phyloP scores from a whole-genome alignment of 2,329 filamentous ascomycete species.

The Aureobasidium leucospermi region DNA sequence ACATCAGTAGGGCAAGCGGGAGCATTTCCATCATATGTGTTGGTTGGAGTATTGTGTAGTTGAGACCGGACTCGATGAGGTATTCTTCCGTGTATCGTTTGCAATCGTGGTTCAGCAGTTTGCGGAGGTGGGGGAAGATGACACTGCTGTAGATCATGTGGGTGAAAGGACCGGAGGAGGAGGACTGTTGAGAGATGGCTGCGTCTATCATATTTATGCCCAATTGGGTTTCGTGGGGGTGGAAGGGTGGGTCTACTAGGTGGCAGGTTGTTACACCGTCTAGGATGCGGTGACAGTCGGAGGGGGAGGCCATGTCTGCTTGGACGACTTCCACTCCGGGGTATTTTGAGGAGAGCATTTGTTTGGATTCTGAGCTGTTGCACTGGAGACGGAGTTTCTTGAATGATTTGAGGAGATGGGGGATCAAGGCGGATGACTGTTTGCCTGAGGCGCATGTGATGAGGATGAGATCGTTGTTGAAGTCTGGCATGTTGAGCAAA shows the following conservation, averaged over 20 bases:
- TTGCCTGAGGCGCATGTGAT: constrained; percentile 34
- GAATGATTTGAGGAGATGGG: constrained; percentile 27
- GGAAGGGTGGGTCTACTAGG: constrained; percentile 31
- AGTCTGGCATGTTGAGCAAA: constrained; percentile 13
- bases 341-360: constrained; percentile 25
- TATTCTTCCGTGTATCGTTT: constrained; percentile 31
- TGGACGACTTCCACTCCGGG: constrained; percentile 28
- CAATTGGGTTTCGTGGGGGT: constrained; percentile 28
- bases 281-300: constrained; percentile 22
- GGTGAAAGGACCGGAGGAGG: constrained; percentile 19
- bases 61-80: constrained; percentile 28
- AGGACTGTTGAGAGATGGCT: constrained; percentile 20
- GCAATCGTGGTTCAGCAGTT: constrained; percentile 32
- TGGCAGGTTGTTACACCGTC: constrained; percentile 25
- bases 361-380: constrained; percentile 23
- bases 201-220: constrained; percentile 33
- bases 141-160: constrained; percentile 33
- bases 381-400: constrained; percentile 30
- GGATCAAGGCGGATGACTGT: constrained; percentile 30
- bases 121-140: constrained; percentile 26
- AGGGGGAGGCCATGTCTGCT: constrained; percentile 23
- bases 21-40: constrained; percentile 29
- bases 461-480: constrained; percentile 28
- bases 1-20: constrained; percentile 19
- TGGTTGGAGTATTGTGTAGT: constrained; percentile 32